A percentile compares a stretch with the other conserved stretches of the same genome.
phyloP scores from a whole-genome alignment of 129 eudicot genomes.

The Daucus carota region DH1_v3.0 NC_030383.2:57838501-57839000 shows the following conservation, averaged over 20 bases:
- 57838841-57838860: slow-evolving; percentile 91
- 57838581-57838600: not conserved
- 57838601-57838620: slow-evolving; percentile 52
- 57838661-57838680: slow-evolving; percentile 90
- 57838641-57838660: slow-evolving; percentile 69
- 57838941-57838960: not conserved
- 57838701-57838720: slow-evolving; percentile 97
- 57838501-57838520: not conserved
- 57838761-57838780: slow-evolving; percentile 69
- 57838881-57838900: slow-evolving; percentile 98
- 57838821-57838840: slow-evolving; percentile 94
- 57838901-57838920: slow-evolving; percentile 13
- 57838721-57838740: slow-evolving; percentile 85
- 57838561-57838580: not conserved
- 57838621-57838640: slow-evolving; percentile 69
- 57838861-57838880: slow-evolving; percentile 81
- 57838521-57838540: not conserved
- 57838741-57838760: slow-evolving; percentile 74
- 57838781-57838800: slow-evolving; percentile 98
- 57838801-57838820: slow-evolving; percentile 98
- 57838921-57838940: not conserved
- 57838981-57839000: too few relatives aligned
- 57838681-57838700: slow-evolving; percentile 97
- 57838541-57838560: not conserved
- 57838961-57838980: not conserved